Evolutionary conservation across 2,329 filamentous ascomycete genomes (phyloP).

Genomic region (Fusarium mangiferae): DNA sequence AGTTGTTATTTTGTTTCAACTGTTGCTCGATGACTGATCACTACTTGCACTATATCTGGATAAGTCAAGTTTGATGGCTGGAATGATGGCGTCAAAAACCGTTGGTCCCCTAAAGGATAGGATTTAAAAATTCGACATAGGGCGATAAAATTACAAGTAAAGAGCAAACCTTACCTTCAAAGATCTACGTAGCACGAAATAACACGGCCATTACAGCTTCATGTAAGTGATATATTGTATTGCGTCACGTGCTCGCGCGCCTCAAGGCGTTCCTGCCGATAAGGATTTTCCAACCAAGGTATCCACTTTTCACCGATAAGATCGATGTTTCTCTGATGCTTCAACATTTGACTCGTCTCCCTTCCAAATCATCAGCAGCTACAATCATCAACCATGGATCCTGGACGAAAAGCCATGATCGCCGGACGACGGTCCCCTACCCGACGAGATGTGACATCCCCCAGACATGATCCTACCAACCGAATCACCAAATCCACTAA

Average conservation of each 20-base stretch:
- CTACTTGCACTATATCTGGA: neutral
- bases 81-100: slow-evolving; percentile 9
- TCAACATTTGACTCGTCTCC: neutral
- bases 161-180: accelerated
- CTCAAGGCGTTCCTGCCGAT: neutral
- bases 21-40: neutral
- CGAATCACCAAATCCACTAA: slow-evolving; percentile 64
- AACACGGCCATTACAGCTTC: no score
- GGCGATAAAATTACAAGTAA: neutral
- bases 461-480: slow-evolving; percentile 64
- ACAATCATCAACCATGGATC: slow-evolving; percentile 58
- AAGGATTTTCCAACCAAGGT: slow-evolving; percentile 13
- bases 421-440: slow-evolving; percentile 56
- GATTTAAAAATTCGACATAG: neutral
- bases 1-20: neutral
- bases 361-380: neutral
- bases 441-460: slow-evolving; percentile 63
- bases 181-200: neutral
- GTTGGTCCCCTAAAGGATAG: neutral
- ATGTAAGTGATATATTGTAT: neutral
- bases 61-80: neutral
- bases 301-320: slow-evolving; percentile 35
- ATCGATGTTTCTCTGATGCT: slow-evolving; percentile 1
- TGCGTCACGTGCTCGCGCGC: slow-evolving; percentile 3
- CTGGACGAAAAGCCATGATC: slow-evolving; percentile 65